Percentiles rank a stretch among this genome's conserved stretches.
Evolutionary conservation across 352 stramenopile genomes (phyloP).

Genomic region (Saprolegnia parasitica): DNA sequence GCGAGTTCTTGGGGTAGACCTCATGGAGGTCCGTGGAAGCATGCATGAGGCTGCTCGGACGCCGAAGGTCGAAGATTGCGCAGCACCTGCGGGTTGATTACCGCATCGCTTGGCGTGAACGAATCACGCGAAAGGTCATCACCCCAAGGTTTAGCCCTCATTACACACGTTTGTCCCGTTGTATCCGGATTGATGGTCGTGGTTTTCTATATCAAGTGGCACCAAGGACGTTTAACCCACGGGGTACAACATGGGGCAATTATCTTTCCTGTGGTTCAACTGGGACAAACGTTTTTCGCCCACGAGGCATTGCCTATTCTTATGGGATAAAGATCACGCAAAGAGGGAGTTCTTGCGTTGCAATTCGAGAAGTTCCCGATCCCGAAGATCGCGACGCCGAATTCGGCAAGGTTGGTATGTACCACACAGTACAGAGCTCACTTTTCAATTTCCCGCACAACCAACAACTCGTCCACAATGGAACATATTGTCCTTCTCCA

Average conservation of each 20-base stretch:
- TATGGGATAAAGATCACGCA: neutral
- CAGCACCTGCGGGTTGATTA: neutral
- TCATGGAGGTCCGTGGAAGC: constrained; percentile 1
- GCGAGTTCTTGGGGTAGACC: constrained; percentile 20
- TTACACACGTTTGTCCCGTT: neutral
- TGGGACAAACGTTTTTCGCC: neutral
- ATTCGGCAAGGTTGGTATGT: no score
- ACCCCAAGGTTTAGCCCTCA: neutral
- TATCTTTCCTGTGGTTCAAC: neutral
- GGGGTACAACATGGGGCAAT: neutral
- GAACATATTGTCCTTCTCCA: constrained; percentile 27
- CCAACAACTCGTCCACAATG: neutral
- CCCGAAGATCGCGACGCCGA: no score
- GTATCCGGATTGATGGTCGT: neutral
- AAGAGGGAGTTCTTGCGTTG: no score
- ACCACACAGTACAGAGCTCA: no score
- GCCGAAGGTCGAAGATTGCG: neutral
- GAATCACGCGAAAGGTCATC: neutral
- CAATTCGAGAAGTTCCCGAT: no score
- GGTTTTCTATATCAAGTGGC: neutral
- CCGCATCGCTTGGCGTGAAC: neutral
- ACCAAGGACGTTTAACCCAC: no score
- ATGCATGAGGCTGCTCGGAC: neutral
- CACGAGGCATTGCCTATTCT: neutral
- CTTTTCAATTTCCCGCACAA: constrained; percentile 13